Conservation (phyloP, 1,284 basidiomycete species). For the Apiotrichum porosum region DNA sequence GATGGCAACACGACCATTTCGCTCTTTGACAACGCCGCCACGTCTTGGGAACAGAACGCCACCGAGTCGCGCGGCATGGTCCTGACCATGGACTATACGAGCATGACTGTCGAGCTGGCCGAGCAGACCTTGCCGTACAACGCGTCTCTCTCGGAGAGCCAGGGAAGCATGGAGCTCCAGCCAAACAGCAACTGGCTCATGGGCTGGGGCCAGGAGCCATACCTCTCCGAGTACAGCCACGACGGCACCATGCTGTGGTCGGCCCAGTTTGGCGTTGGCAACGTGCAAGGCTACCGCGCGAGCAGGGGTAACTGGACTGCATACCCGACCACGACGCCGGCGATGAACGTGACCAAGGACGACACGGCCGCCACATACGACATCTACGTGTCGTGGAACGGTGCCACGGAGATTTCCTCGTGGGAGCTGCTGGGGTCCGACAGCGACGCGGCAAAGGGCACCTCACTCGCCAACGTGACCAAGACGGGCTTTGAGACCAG, state of each 20-base stretch:
- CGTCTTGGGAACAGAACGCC: slow-evolving; percentile 16
- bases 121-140: slow-evolving; percentile 25
- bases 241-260: slow-evolving; percentile 27
- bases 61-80: slow-evolving; percentile 27
- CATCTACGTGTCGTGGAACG: slow-evolving; percentile 36
- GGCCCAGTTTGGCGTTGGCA: slow-evolving; percentile 31
- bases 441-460: not conserved
- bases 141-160: slow-evolving; percentile 17
- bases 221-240: slow-evolving; percentile 20
- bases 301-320: slow-evolving; percentile 28
- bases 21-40: slow-evolving; percentile 40
- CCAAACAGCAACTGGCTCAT: slow-evolving; percentile 23
- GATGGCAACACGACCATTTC: slow-evolving; percentile 13
- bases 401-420: slow-evolving; percentile 31
- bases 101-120: slow-evolving; percentile 21
- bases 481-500: slow-evolving; percentile 29
- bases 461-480: slow-evolving; percentile 9
- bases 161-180: slow-evolving; percentile 30
- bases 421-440: slow-evolving; percentile 22
- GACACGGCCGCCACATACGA: slow-evolving; percentile 6
- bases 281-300: slow-evolving; percentile 33
- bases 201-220: slow-evolving; percentile 24
- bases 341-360: slow-evolving; percentile 11
- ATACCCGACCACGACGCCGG: slow-evolving; percentile 23
- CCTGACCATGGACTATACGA: slow-evolving; percentile 24